phyloP scores from a whole-genome alignment of 2,329 filamentous ascomycete genomes.

The Nemania serpens region DNA sequence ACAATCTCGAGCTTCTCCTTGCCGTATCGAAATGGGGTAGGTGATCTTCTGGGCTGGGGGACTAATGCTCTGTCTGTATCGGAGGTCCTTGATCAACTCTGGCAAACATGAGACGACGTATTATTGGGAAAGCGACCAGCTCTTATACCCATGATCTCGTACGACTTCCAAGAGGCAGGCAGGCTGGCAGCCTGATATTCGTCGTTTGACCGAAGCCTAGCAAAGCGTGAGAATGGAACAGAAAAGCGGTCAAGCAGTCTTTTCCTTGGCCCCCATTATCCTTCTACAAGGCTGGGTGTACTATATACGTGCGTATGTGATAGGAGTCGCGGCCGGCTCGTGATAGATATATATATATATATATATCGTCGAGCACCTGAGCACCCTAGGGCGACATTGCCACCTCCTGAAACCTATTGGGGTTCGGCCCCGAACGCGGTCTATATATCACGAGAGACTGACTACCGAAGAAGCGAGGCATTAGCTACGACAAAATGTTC shows the following conservation, averaged over 20 bases:
- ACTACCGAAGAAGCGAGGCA: too few species aligned
- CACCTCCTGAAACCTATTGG: slow-evolving; percentile 4
- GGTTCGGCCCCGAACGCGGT: not conserved
- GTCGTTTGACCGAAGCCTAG: slow-evolving; percentile 16
- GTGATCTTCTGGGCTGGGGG: not conserved
- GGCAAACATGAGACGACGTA: not conserved
- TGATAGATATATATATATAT: not conserved
- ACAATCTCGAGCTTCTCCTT: not conserved
- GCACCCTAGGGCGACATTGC: not conserved
- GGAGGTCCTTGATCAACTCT: not conserved
- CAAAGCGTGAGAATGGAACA: not conserved
- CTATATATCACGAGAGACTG: not conserved
- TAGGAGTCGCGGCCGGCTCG: not conserved
- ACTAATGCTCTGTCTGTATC: slow-evolving; percentile 3
- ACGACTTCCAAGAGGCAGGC: not conserved
- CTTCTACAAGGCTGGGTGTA: not conserved
- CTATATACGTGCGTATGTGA: not conserved
- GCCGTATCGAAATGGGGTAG: not conserved
- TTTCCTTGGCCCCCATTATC: not conserved
- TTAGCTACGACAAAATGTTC: too few species aligned
- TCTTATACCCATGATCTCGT: slow-evolving; percentile 16
- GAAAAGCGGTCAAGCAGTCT: not conserved
- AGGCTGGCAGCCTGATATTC: not conserved
- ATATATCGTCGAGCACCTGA: not conserved
- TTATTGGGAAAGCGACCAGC: not conserved